These are phyloP conservation scores for Endocalyx cinctus DNA, from an alignment of 2,329 filamentous ascomycete genomes.

Conservation along the genomic window DNA sequence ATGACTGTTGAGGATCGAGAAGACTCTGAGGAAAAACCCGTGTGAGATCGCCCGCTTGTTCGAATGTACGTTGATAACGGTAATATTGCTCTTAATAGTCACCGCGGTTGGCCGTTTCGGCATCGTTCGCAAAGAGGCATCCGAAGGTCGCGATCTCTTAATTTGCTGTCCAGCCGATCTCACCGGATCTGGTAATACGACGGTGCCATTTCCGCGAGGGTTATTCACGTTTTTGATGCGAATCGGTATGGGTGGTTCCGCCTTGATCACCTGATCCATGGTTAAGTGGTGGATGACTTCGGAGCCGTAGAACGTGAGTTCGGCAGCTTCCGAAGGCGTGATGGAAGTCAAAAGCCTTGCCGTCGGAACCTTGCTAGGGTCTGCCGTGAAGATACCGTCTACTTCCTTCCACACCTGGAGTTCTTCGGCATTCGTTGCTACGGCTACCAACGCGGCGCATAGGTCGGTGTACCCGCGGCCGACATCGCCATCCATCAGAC, in stretches of 20 bases:
- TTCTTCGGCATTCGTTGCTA: constrained; percentile 81
- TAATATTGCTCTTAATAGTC: constrained; percentile 95
- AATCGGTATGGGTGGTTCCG: constrained; percentile 72
- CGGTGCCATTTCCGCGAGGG: constrained; percentile 70
- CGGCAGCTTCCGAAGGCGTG: constrained; percentile 90
- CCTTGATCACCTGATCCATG: constrained; percentile 92
- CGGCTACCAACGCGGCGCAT: constrained; percentile 85
- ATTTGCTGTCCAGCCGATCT: constrained; percentile 53
- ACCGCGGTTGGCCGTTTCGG: constrained; percentile 81
- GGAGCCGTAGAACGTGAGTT: constrained; percentile 89
- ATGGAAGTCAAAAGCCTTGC: constrained; percentile 85
- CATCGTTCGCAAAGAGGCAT: constrained; percentile 47
- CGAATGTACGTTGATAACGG: constrained; percentile 95
- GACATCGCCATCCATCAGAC: constrained; percentile 80
- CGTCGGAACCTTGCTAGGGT: constrained; percentile 85
- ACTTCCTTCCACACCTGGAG: constrained; percentile 99
- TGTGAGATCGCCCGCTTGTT: constrained; percentile 96
- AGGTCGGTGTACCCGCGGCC: constrained; percentile 96
- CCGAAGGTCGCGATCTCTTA: constrained; percentile 44
- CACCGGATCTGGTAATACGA: constrained; percentile 72
- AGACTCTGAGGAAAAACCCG: constrained; percentile 92
- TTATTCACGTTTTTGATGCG: constrained; percentile 93
- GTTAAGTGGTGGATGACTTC: constrained; percentile 98
- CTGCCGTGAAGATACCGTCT: constrained; percentile 81
- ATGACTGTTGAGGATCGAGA: constrained; percentile 82